Base-by-base conservation (phyloP, 805 yeast species). In the Kodamaea neixiangensis region DNA sequence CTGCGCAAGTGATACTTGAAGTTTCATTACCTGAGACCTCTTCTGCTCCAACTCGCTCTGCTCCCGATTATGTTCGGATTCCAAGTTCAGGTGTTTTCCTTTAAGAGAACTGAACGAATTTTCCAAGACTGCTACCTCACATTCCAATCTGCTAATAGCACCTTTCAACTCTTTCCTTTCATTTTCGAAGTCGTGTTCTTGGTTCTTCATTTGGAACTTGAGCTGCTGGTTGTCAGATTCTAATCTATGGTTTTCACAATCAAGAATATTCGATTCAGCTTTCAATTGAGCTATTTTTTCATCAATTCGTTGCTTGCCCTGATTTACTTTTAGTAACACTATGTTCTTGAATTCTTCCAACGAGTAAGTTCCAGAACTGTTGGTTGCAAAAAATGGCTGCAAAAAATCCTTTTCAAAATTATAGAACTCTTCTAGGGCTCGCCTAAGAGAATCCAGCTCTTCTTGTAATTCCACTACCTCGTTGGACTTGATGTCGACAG, bases 381-480 rank as follows among this genome's bases (percentile, higher is more conserved):
- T 10, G 14, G 3, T 18, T 5, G 10, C 15, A 22, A 17, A 37
- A 14, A 39, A 47, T 47, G 49, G 49, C 41, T 40, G 49, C 49
- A 40, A 47, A 47, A 47, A 47, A n/a, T 21, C n/a, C 9, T 39
- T 38, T 39, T 46, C 49, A 22, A 46, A 46, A 10, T 19, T 11
- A 10, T 38, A 15, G 15, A 22, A 45, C 25, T 25, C 13, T 3
- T 37, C 41, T 14, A 37, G 21, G 6, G 41, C 11, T 15, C n/a
- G 5, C 20, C 21, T 37, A 17, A 37, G 19, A 11, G 41, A 15
- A 37, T 5, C 15, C 3, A 37, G n/a, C 5, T 11, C 6, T 7
- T 25, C 18, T 25, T 22, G 35, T 14, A 18, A 18, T 22, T 21
- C 17, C 15, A 17, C n/a, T 6, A 42, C 2, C 15, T 37, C 22